Conservation (phyloP, 2,329 filamentous ascomycete genomes). For the Penicillium sp. region DNA sequence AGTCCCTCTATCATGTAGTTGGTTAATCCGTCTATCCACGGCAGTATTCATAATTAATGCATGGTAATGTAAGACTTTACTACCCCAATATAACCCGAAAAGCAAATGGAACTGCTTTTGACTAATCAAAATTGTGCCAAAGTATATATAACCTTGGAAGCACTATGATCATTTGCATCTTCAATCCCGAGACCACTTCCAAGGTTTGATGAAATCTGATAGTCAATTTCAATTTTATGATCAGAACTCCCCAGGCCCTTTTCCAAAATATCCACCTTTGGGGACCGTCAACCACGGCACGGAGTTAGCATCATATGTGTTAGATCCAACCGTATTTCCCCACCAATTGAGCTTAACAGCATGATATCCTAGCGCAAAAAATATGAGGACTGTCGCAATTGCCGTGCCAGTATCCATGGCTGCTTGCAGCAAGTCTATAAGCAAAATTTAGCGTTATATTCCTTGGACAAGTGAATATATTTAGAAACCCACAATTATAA, state of each 20-base stretch:
- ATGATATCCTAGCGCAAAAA: constrained; percentile 39
- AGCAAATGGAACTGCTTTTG: no score
- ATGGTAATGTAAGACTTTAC: no score
- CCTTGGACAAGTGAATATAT: neutral
- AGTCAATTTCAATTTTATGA: no score
- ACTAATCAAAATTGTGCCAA: no score
- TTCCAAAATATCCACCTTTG: neutral
- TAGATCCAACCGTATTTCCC: constrained; percentile 39
- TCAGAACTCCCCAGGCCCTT: constrained; percentile 8
- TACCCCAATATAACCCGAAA: no score
- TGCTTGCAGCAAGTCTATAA: neutral
- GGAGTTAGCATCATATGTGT: constrained; percentile 40
- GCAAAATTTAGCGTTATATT: neutral
- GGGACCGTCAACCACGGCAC: constrained; percentile 25
- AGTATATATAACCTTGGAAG: no score
- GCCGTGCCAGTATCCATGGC: constrained; percentile 39
- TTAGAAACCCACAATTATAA: constrained; percentile 32
- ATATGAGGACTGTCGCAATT: constrained; percentile 32
- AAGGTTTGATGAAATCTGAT: no score
- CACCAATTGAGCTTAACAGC: constrained; percentile 38
- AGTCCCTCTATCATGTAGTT: neutral
- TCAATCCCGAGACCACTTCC: no score
- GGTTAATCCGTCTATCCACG: no score
- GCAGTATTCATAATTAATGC: no score
- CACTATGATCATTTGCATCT: no score